Evolutionary conservation across 2,329 filamentous ascomycete species (phyloP).

Genomic region (Apiospora arundinis): DNA sequence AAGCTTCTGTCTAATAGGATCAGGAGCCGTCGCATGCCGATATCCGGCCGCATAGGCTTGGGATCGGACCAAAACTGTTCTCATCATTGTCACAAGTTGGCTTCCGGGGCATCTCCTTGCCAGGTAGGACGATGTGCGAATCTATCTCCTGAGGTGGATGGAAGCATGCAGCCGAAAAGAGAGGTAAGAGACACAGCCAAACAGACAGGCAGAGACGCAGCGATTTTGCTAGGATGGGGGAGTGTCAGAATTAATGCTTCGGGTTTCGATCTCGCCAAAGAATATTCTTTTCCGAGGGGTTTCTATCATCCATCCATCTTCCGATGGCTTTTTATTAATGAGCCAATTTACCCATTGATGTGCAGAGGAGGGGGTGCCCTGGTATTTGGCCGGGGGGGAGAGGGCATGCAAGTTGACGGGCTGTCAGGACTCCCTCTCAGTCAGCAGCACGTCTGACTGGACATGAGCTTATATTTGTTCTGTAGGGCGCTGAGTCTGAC

Average conservation of each 20-base stretch:
- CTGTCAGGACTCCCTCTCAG: neutral
- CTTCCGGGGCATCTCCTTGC: neutral
- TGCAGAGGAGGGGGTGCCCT: neutral
- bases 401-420: neutral
- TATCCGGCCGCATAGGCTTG: neutral
- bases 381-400: neutral
- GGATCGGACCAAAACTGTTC: neutral
- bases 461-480: neutral
- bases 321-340: neutral
- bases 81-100: conserved; percentile 9
- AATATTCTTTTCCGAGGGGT: neutral
- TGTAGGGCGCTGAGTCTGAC: neutral
- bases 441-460: neutral
- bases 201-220: too few relatives aligned
- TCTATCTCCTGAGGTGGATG: too few relatives aligned
- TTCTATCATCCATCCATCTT: too few relatives aligned
- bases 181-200: too few relatives aligned
- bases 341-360: conserved; percentile 11
- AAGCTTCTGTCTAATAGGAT: neutral
- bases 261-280: neutral
- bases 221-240: neutral
- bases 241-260: neutral
- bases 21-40: neutral
- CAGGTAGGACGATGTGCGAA: neutral
- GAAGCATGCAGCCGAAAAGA: too few relatives aligned